Base-by-base conservation (phyloP, 1,139 yeast genomes). In the Nakaseomyces uthaithaninus region DNA sequence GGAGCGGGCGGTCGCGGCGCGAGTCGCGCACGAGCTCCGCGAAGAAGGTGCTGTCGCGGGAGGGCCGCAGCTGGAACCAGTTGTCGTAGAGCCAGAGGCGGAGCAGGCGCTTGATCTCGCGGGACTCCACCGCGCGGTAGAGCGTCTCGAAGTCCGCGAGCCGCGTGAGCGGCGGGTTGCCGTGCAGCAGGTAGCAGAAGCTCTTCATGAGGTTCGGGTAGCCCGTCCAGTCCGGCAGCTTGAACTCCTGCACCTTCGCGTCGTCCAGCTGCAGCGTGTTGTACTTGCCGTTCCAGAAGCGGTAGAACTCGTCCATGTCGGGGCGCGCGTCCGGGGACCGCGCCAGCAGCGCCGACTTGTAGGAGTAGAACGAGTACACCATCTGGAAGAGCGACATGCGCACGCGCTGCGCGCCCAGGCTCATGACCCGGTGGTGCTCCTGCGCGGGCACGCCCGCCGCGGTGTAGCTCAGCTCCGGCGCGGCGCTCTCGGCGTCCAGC, bases 311-410 rank as follows among this genome's bases (percentile, higher is more conserved):
- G 11, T 37, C 36, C 40, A 47, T 38, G 16, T 25, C 39, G 3
- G 40, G 40, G 15, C 15, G 25, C 11, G 22, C 24, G 4, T 15
- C 33, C 9, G 26, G 26, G 12, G 28, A 18, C 39, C 23, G 30
- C 37, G 23, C 26, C 22, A 23, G 17, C 25, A 31, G 17, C 17
- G 25, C 24, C 3, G 35, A 31, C 35, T 46, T 46, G 43, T 49
- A 55, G 20, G 56, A 35, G 23, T 49, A 47, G 41, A 37, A 57
- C 2, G 60, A 48, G 44, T 57, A 56, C 16, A 57, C 35, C 49
- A 58, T 44, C 39, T 56, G 52, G 37, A 55, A 58, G 8, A 58
- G 26, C 1, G 62, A 54, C 47, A 52, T 48, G 36, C 54, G 57
- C 2, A 47, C 51, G 33, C 47, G 42, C 22, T 53, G 51, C 5